Base-by-base conservation (phyloP, 2,329 filamentous ascomycete genomes). In the Trichoderma pleuroti region DNA sequence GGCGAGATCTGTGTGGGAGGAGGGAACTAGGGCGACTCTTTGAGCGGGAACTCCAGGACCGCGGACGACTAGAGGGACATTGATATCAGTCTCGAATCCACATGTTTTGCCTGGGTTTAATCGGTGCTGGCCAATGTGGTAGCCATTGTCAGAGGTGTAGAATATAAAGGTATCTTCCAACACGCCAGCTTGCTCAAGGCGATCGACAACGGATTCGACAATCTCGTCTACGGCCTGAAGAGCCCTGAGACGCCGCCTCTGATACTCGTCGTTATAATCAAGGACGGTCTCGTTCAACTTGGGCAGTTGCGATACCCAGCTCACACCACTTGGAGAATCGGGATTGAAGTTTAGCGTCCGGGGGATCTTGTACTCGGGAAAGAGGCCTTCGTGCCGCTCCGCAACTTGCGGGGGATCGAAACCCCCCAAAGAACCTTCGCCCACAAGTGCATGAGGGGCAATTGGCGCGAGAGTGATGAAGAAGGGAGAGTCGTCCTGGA, bases 261-360 rank as follows among this genome's bases (percentile, higher is more conserved):
- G 87, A 72, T 83, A 87, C 18, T 84, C 74, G 69, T 88, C 87
- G 24, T 85, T 83, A 71, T 83, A 84, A 0, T 80, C 80, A 16
- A 88, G 75, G 2, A 81, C 77, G 0, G 81, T 78, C 1, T 81
- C 77, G 12, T 77, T 83, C 56, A 85, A 80, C 68, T 79, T 77
- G 0, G 80, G 76, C 6, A 87, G 80, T 3, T 78, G 74, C 2
- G 78, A 76, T 14, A 87, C 77, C 84, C 85, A 88, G 52, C 78
- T 82, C n/a, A 82, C 85, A n/a, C 76, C 74, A 10, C 77, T 78
- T 1, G 76, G 74, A 72, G 82, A 80, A 3, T 87, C 84, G 0
- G 91, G 90, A 74, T 93, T 93, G 78, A 93, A 93, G 76, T 88
- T 88, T 0, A 83, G 80, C 0, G 85, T 89, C 10, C 91, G 82